These are phyloP conservation scores for Anthostomella pinea DNA, from an alignment of 2,329 filamentous ascomycete species.

Conservation along the genomic window DNA sequence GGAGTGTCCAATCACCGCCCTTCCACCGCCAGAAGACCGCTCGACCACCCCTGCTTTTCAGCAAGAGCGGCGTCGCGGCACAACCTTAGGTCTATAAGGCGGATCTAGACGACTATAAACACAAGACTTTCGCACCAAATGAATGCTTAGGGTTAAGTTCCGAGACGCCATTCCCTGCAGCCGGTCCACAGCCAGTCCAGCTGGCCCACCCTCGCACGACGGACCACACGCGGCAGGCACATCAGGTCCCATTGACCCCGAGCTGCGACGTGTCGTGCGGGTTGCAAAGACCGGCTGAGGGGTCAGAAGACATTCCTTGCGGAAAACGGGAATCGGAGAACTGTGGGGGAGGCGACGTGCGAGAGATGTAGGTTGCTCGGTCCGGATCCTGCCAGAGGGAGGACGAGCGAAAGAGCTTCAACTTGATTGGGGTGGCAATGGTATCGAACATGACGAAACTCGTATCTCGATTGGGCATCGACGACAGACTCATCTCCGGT, in stretches of 20 bases:
- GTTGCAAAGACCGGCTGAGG: slow-evolving; percentile 36
- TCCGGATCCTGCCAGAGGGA: slow-evolving; percentile 25
- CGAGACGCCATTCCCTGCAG: slow-evolving; percentile 61
- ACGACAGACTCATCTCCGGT: slow-evolving; percentile 28
- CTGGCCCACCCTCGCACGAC: slow-evolving; percentile 39
- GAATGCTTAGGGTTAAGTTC: slow-evolving; percentile 95
- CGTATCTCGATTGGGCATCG: slow-evolving; percentile 34
- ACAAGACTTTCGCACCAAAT: slow-evolving; percentile 69
- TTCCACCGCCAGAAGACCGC: slow-evolving; percentile 42
- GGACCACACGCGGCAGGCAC: slow-evolving; percentile 47
- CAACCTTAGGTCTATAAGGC: slow-evolving; percentile 58
- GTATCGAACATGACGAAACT: slow-evolving; percentile 15
- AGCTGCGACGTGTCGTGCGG: slow-evolving; percentile 53
- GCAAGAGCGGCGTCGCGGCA: slow-evolving; percentile 39
- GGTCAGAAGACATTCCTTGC: slow-evolving; percentile 60
- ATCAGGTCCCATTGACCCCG: slow-evolving; percentile 57
- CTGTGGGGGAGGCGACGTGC: slow-evolving; percentile 78
- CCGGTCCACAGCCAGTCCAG: slow-evolving; percentile 39
- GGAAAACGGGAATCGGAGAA: slow-evolving; percentile 73
- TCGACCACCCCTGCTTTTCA: slow-evolving; percentile 48
- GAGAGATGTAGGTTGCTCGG: slow-evolving; percentile 38
- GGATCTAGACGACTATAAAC: slow-evolving; percentile 65
- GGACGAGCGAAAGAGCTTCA: slow-evolving; percentile 46
- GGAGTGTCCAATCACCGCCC: slow-evolving; percentile 50
- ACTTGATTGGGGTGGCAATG: slow-evolving; percentile 23